A percentile compares a stretch with the other conserved stretches of the same genome.
Conservation (phyloP, 2,329 filamentous ascomycete genomes). For the Aspergillus calidoustus region DNA sequence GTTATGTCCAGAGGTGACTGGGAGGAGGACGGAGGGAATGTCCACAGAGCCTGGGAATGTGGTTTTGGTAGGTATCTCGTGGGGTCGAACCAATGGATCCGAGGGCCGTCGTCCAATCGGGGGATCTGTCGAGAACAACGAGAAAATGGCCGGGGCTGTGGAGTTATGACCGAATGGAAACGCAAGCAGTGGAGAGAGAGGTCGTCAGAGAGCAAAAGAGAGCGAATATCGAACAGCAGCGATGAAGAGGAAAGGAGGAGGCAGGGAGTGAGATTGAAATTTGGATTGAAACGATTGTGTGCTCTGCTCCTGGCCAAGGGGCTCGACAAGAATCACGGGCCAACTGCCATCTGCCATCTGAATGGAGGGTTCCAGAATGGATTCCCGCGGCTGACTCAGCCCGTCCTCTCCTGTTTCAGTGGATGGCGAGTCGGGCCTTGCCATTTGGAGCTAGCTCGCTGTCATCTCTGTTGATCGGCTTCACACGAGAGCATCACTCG, state of each 20-base stretch:
- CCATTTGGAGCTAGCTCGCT: background rate
- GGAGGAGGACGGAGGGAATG: background rate
- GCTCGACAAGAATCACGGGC: background rate
- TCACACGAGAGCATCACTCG: background rate
- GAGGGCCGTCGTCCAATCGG: conserved; percentile 9
- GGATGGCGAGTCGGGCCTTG: background rate
- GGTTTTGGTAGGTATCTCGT: conserved; percentile 10
- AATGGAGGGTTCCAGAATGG: conserved; percentile 17
- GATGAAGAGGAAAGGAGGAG: conserved; percentile 5
- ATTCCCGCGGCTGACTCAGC: conserved; percentile 3
- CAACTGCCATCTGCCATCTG: background rate
- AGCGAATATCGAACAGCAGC: background rate
- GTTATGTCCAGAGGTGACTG: background rate
- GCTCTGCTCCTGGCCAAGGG: conserved; percentile 14
- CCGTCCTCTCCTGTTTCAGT: background rate
- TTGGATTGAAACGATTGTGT: conserved; percentile 12
- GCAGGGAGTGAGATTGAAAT: background rate
- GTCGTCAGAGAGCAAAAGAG: conserved; percentile 8
- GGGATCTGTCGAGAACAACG: conserved; percentile 16
- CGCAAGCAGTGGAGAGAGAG: background rate
- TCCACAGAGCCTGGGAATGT: conserved; percentile 14
- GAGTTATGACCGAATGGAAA: conserved; percentile 1
- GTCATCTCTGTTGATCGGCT: background rate
- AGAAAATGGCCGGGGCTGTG: conserved; percentile 1
- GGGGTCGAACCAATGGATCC: conserved; percentile 16